Base-by-base conservation (phyloP, 2,329 filamentous ascomycete genomes). In the Cryoendolithus antarcticus region DNA sequence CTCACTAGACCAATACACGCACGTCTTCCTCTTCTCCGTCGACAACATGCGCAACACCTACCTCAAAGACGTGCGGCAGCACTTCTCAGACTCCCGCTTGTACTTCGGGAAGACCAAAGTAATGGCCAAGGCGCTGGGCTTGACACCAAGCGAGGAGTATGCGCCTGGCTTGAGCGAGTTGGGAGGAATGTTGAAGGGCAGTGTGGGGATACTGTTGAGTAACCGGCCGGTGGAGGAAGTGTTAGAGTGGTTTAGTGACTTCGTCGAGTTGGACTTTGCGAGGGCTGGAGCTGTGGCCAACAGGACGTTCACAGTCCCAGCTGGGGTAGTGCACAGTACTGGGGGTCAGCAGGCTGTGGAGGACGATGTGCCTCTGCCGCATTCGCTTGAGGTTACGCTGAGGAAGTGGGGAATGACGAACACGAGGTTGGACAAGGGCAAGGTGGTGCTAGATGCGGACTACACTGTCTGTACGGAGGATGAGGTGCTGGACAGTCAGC, bases 61-160 rank as follows among this genome's bases (percentile, higher is more conserved):
- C 64, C 69, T 96, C 56, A 94, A 95, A 69, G 78, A 86, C 55
- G 84, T 96, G 52, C 80, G 89, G 52, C 75, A 78, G 49, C 82
- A 94, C 55, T 79, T 95, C 52, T 71, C 72, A 36, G 86, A 95
- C 67, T 82, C 82, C 69, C 77, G 88, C 53, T 70, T 98, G 61
- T 96, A 96, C 77, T 96, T 95, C 65, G 91, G 89, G 67, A 98
- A 96, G 71, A 96, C 89, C 44, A 96, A 96, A 68, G 88, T 98
- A 62, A 96, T 96, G 86, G 80, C 84, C 54, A 89, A 91, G 65
- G 88, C 91, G 41, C 81, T 98, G 21, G 91, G 91, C 58, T 74
- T 75, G 48, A 79, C 71, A 39, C 72, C 78, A 50, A 54, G 56
- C 30, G 82, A 85, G 55, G 85, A 88, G 65, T 75, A 83, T 63